Conservation (phyloP, 352 stramenopile species). For the Globisporangium sylvaticum region DNA sequence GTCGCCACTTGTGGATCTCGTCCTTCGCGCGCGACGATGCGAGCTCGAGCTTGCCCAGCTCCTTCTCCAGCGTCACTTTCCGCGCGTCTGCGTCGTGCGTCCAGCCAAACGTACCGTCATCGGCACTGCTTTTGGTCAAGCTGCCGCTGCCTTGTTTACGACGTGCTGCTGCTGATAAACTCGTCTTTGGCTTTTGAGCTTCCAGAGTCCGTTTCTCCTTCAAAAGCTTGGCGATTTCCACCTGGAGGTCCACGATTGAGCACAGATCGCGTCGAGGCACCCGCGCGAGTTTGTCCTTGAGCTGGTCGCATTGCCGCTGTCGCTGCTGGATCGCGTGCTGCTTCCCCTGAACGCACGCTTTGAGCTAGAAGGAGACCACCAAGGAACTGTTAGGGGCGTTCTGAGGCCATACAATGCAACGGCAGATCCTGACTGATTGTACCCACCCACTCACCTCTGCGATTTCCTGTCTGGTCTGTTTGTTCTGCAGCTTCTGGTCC, state of each 20-base stretch:
- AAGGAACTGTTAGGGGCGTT: background rate
- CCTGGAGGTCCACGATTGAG: slow-evolving; percentile 46
- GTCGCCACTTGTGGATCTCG: slow-evolving; percentile 35
- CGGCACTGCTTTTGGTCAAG: background rate
- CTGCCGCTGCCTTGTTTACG: background rate
- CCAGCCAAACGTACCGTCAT: background rate
- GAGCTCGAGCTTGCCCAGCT: slow-evolving; percentile 39
- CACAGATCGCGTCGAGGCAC: slow-evolving; percentile 43
- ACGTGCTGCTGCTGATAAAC: background rate
- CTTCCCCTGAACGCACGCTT: slow-evolving; percentile 10
- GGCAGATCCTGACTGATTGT: background rate
- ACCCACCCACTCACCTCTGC: slow-evolving; percentile 14
- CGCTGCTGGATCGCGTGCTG: slow-evolving; percentile 18
- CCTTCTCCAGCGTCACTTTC: slow-evolving; percentile 37
- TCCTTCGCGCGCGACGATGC: slow-evolving; percentile 28
- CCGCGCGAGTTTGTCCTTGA: slow-evolving; percentile 24
- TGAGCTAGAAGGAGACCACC: slow-evolving; percentile 1
- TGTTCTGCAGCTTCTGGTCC: slow-evolving; percentile 44
- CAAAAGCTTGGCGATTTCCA: slow-evolving; percentile 44
- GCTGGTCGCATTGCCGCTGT: slow-evolving; percentile 30
- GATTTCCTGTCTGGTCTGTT: slow-evolving; percentile 29
- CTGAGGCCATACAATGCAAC: background rate
- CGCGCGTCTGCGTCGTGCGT: slow-evolving; percentile 3
- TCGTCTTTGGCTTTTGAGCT: slow-evolving; percentile 19
- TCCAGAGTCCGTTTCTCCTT: slow-evolving; percentile 33